phyloP scores from a whole-genome alignment of 2,329 filamentous ascomycete species.

The Aspergillus cejpii region DNA sequence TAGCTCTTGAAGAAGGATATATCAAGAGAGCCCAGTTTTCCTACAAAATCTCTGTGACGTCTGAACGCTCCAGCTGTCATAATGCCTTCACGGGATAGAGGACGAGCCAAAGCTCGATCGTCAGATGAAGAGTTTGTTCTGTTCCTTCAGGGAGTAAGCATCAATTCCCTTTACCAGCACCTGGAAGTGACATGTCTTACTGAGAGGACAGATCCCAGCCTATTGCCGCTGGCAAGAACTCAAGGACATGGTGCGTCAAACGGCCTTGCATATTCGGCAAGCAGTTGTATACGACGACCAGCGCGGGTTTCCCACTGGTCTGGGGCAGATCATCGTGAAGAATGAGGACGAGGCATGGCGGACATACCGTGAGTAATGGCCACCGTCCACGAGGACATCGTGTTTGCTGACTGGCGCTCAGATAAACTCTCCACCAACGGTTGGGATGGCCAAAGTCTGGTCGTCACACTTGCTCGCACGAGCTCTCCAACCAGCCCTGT shows the following conservation, averaged over 20 bases:
- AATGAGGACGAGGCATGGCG: conserved; percentile 42
- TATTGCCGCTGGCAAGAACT: conserved; percentile 43
- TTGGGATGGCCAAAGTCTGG: conserved; percentile 40
- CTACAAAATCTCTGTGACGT: not conserved
- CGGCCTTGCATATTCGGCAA: conserved; percentile 40
- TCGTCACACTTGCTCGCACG: conserved; percentile 38
- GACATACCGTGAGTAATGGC: conserved; percentile 34
- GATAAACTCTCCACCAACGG: conserved; percentile 39
- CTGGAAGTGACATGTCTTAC: conserved; percentile 9
- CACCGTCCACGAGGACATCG: not conserved
- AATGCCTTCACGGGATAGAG: conserved; percentile 34
- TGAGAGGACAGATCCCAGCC: conserved; percentile 32
- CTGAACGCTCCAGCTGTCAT: not conserved
- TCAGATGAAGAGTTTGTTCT: conserved; percentile 42
- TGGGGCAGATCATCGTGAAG: conserved; percentile 42
- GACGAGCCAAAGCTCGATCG: conserved; percentile 27
- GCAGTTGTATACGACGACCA: conserved; percentile 42
- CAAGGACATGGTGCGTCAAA: conserved; percentile 42
- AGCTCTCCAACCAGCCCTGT: conserved; percentile 38
- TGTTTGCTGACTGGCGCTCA: conserved; percentile 20
- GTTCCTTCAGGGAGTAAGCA: conserved; percentile 39
- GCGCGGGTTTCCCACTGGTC: conserved; percentile 38
- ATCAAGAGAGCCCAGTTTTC: not conserved
- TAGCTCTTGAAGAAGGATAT: not conserved
- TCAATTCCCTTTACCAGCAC: not conserved